These are phyloP conservation scores for Aureobasidium sp. DNA, from an alignment of 2,329 filamentous ascomycete genomes.

Conservation along the genomic window DNA sequence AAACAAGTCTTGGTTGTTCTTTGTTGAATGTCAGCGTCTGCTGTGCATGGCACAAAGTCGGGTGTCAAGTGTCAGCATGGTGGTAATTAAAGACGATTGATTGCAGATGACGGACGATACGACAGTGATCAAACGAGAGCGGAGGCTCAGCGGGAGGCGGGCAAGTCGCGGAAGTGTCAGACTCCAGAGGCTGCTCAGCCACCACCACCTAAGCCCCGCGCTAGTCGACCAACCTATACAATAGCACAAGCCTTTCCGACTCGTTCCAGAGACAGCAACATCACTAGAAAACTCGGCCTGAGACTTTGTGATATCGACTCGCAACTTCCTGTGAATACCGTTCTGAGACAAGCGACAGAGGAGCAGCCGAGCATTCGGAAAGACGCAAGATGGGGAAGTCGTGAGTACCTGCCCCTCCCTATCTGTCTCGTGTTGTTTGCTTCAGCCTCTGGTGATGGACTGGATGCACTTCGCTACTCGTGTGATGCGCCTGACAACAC, in stretches of 20 bases:
- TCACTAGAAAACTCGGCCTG: neutral
- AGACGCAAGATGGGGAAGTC: conserved; percentile 17
- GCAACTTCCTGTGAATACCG: neutral
- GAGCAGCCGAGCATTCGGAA: conserved; percentile 7
- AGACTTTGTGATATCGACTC: neutral
- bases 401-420: conserved; percentile 14
- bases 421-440: conserved; percentile 6
- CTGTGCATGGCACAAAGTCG: neutral
- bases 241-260: neutral
- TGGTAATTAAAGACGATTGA: no score
- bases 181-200: no score
- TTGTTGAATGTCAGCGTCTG: neutral
- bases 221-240: conserved; percentile 3
- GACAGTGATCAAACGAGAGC: conserved; percentile 1
- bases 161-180: no score
- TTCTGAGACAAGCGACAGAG: neutral
- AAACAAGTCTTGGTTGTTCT: neutral
- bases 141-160: neutral
- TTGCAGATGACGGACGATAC: neutral
- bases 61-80: no score
- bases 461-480: neutral
- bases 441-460: conserved; percentile 3
- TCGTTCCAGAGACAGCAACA: neutral
- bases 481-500: neutral
- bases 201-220: conserved; percentile 9